Base-by-base conservation (phyloP, 441 rosid species). In the Viola pubescens region DNA sequence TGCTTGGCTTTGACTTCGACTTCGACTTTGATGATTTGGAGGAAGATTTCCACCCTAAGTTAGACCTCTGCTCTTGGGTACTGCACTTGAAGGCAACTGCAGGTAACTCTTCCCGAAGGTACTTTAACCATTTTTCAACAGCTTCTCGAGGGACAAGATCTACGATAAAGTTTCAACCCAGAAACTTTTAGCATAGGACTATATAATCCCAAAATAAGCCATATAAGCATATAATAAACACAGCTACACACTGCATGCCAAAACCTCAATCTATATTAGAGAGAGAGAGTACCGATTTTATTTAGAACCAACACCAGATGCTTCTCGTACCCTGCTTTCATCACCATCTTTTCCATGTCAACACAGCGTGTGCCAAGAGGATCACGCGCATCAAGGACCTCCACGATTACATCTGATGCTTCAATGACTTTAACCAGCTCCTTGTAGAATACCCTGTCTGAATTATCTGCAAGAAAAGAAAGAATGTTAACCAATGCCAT, bases 91-190 rank as follows among this genome's bases (percentile, higher is more conserved):
- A 94, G 52, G 98, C 97, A 76, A 89, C 97, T 42, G 98, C 82
- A 6, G 97, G 97, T 16, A 86, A 76, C 64, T 87, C 96, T 77
- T 86, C 97, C 73, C 98, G 83, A 54, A 92, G 95, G 67, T 83
- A 89, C 73, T 76, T 86, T 3, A 92, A 85, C 97, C 96, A 92
- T 75, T 88, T 92, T 71, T 92, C 96, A 65, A 82, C 92, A 76
- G 97, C 76, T 82, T 92, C 98, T 59, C 89, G 75, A 14, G 98
- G 96, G 66, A 86, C 97, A 72, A 94, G 97, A 86, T 94, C 98
- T 92, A 73, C 56, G 66, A 51, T 13, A 56, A 16, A 70, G n/a
- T 8, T 19, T 19, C 26, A 19, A 19, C 26, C 26, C 26, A 19
- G 26, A 19, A 19, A 19, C 26, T 19, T 0, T 19, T 19, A 19